phyloP scores from a whole-genome alignment of 306 rosid genomes.

The Begonia masoniana region DNA sequence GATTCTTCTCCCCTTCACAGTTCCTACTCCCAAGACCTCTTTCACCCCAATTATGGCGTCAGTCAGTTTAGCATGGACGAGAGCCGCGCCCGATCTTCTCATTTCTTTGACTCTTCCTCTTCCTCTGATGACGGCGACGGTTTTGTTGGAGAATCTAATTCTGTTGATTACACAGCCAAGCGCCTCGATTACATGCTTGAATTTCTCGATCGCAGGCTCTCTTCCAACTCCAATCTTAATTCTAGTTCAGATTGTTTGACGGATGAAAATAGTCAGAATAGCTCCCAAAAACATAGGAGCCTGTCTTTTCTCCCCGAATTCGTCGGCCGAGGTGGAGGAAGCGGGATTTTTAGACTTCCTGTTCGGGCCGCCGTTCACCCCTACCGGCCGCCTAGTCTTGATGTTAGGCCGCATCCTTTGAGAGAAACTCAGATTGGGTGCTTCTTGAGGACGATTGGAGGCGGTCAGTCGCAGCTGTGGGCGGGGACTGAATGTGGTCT shows the following conservation, averaged over 20 bases:
- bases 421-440: constrained; percentile 79
- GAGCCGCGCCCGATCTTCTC: constrained; percentile 2
- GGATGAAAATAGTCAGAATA: constrained; percentile 1
- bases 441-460: constrained; percentile 45
- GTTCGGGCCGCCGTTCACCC: constrained; percentile 59
- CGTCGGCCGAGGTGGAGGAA: constrained; percentile 56
- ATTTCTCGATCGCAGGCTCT: constrained; percentile 77
- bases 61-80: constrained; percentile 11
- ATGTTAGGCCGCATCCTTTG: constrained; percentile 74
- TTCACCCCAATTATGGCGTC: constrained; percentile 9
- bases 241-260: neutral
- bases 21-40: constrained; percentile 6
- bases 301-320: constrained; percentile 43
- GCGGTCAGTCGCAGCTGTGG: constrained; percentile 64
- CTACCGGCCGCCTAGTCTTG: constrained; percentile 62
- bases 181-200: constrained; percentile 86
- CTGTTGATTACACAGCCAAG: constrained; percentile 54
- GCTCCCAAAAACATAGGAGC: neutral
- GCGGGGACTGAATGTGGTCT: constrained; percentile 62
- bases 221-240: constrained; percentile 3
- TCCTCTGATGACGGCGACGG: constrained; percentile 35
- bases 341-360: constrained; percentile 54
- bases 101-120: constrained; percentile 8
- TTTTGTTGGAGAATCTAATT: constrained; percentile 24
- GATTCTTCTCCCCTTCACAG: constrained; percentile 4